phyloP scores from a whole-genome alignment of 1,284 basidiomycete species.

The Chondrostereum purpureum region DNA sequence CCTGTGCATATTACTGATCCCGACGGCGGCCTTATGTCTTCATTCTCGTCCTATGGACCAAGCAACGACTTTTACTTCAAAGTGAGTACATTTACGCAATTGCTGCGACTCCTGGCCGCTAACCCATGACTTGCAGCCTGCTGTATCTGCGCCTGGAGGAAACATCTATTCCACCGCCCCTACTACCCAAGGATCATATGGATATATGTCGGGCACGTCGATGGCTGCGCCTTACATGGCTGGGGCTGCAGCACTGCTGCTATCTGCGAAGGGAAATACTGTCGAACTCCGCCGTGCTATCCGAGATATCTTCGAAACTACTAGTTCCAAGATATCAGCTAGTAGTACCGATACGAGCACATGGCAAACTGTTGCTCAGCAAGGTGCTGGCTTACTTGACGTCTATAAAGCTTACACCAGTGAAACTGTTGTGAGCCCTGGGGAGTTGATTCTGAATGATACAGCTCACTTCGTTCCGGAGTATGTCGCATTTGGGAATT shows the following conservation, averaged over 20 bases:
- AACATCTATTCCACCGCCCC: constrained; percentile 39
- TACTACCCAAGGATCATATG: constrained; percentile 18
- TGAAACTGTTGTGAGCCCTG: constrained; percentile 48
- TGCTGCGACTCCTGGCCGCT: too few relatives aligned
- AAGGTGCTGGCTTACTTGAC: constrained; percentile 64
- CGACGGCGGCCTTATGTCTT: constrained; percentile 35
- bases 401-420: constrained; percentile 55
- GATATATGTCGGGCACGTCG: constrained; percentile 35
- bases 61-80: constrained; percentile 14
- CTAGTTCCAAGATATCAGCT: constrained; percentile 43
- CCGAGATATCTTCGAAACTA: constrained; percentile 52
- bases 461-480: constrained; percentile 47
- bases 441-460: constrained; percentile 64
- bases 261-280: constrained; percentile 46
- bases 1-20: constrained; percentile 21
- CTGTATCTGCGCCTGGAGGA: constrained; percentile 13
- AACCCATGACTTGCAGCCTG: too few relatives aligned
- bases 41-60: constrained; percentile 25
- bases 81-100: too few relatives aligned
- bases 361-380: constrained; percentile 53
- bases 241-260: constrained; percentile 58
- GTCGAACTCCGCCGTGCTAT: constrained; percentile 31
- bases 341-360: constrained; percentile 42
- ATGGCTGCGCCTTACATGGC: constrained; percentile 52
- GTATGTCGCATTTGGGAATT: constrained; percentile 24